These are phyloP conservation scores for Monascus ruber DNA, from an alignment of 2,329 filamentous ascomycete species.

Conservation along the genomic window DNA sequence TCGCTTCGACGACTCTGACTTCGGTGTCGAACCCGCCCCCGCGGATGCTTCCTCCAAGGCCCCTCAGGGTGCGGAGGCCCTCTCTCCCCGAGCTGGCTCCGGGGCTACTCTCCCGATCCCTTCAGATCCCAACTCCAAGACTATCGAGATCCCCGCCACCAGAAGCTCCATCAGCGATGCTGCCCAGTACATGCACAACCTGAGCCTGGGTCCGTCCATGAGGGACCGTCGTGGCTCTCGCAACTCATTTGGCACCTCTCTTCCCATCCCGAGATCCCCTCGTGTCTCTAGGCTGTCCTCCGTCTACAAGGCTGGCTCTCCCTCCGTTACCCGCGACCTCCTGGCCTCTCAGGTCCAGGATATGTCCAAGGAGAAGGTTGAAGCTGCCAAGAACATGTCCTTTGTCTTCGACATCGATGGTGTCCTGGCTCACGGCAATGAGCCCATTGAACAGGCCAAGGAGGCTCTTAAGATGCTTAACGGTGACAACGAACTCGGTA, in stretches of 20 bases:
- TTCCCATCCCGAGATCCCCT: constrained; percentile 62
- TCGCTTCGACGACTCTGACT: constrained; percentile 48
- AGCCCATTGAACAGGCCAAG: constrained; percentile 56
- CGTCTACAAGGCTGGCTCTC: constrained; percentile 39
- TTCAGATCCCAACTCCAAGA: constrained; percentile 32
- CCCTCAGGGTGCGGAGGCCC: constrained; percentile 6
- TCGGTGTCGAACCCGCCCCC: constrained; percentile 30
- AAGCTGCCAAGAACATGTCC: constrained; percentile 64
- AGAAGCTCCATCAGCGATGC: constrained; percentile 58
- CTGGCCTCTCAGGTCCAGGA: constrained; percentile 61
- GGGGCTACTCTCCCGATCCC: constrained; percentile 26
- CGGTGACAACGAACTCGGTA: constrained; percentile 64
- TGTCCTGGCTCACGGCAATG: constrained; percentile 62
- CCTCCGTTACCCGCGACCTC: constrained; percentile 52
- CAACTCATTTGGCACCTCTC: constrained; percentile 63
- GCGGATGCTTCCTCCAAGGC: constrained; percentile 9
- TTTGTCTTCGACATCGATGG: constrained; percentile 63
- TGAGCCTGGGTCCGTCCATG: constrained; percentile 57
- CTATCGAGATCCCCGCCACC: constrained; percentile 60
- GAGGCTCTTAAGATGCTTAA: constrained; percentile 59
- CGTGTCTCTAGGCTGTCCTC: constrained; percentile 57
- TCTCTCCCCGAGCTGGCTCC: constrained; percentile 9
- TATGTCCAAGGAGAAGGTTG: constrained; percentile 53
- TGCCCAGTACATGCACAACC: constrained; percentile 59
- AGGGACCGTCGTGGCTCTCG: constrained; percentile 57